phyloP scores from a whole-genome alignment of 1,139 yeast genomes.

The Yamadazyma atlantica region DNA sequence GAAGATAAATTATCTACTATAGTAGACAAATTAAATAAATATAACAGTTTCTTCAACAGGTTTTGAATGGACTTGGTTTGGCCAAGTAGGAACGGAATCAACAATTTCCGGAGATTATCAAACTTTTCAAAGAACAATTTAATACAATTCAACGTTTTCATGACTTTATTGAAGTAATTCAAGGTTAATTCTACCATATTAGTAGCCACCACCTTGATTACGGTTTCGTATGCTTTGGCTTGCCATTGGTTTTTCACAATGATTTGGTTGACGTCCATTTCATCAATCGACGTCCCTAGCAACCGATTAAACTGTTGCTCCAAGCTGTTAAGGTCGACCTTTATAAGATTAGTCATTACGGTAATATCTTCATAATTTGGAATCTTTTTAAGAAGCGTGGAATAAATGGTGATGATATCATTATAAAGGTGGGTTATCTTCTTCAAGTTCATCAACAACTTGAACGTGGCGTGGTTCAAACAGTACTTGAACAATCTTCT shows the following conservation, averaged over 20 bases:
- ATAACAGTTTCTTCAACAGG: conserved; percentile 25
- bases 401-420: conserved; percentile 42
- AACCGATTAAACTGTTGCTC: conserved; percentile 35
- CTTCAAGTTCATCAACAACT: conserved; percentile 29
- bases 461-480: conserved; percentile 31
- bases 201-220: conserved; percentile 22
- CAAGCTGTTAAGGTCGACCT: conserved; percentile 22
- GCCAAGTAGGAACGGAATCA: conserved; percentile 33
- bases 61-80: conserved; percentile 31
- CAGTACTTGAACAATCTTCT: conserved; percentile 33
- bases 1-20: conserved; percentile 27
- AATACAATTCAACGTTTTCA: conserved; percentile 29
- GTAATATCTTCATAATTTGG: conserved; percentile 46
- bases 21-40: conserved; percentile 27
- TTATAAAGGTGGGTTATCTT: conserved; percentile 36
- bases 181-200: conserved; percentile 22
- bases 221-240: conserved; percentile 24
- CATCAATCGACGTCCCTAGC: conserved; percentile 21
- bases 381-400: conserved; percentile 39
- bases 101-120: conserved; percentile 39
- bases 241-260: conserved; percentile 27
- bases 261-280: conserved; percentile 4
- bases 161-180: conserved; percentile 22
- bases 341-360: conserved; percentile 29
- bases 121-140: conserved; percentile 37